Percentiles rank a stretch among this genome's conserved stretches.
phyloP scores from a whole-genome alignment of 352 stramenopile genomes.

The Halophytophthora polymorphica region DNA sequence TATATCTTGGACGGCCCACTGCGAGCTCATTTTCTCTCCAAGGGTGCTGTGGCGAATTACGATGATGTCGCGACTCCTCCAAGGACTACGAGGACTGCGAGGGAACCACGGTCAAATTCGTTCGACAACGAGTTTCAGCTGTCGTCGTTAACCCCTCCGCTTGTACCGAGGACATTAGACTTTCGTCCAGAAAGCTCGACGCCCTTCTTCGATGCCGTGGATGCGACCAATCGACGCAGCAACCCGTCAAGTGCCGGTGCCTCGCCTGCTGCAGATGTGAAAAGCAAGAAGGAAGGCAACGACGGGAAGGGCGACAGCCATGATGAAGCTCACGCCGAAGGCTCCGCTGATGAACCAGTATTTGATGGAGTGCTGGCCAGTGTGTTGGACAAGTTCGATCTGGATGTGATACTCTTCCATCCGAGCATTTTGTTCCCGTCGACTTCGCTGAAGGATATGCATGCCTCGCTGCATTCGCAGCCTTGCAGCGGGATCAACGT shows the following conservation, averaged over 20 bases:
- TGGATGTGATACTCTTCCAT: conserved; percentile 42
- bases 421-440: conserved; percentile 46
- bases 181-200: conserved; percentile 27
- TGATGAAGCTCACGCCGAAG: background rate
- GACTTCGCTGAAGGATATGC: conserved; percentile 31
- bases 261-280: background rate
- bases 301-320: background rate
- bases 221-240: conserved; percentile 25
- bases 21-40: conserved; percentile 34
- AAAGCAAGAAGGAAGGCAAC: background rate
- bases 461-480: conserved; percentile 22
- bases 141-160: conserved; percentile 16
- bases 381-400: conserved; percentile 28
- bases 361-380: conserved; percentile 8
- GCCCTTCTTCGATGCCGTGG: conserved; percentile 68
- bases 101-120: conserved; percentile 16
- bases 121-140: conserved; percentile 20
- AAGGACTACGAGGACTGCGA: conserved; percentile 1
- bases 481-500: conserved; percentile 38
- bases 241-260: conserved; percentile 19
- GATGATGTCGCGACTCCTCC: background rate
- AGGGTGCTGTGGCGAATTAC: conserved; percentile 12
- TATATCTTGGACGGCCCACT: conserved; percentile 61
- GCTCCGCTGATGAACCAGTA: conserved; percentile 8
- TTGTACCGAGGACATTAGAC: conserved; percentile 4